Base-by-base conservation (phyloP, 2,329 filamentous ascomycete genomes). In the Westerdykella aurantiaca region DNA sequence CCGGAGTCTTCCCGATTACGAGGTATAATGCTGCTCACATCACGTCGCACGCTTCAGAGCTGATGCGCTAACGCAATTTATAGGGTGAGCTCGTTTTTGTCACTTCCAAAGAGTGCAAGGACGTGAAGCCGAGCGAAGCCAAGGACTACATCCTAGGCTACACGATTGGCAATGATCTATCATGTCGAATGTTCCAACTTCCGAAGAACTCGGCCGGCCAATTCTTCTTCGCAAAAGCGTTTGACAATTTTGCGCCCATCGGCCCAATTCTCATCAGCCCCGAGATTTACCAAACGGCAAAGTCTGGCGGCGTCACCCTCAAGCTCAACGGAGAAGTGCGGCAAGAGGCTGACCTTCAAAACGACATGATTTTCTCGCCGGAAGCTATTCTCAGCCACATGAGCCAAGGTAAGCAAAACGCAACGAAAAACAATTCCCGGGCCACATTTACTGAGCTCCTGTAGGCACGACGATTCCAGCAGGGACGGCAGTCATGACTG, bases 141-240 rank as follows among this genome's bases (percentile, higher is more conserved):
- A 56, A 80, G 43, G 71, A 75, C 50, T 80, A 82, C 51, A 73
- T 82, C 2, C 71, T 82, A 2, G 79, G 79, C 9, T 82, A 82
- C 53, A 79, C 76, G 2, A 72, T 70, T 6, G 71, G 72, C 49
- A 82, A 82, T 58, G 78, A 82, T 52, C 72, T 82, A 6, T 80
- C 77, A 4, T 75, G 72, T 53, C 71, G 77, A 5, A 70, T 72
- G 16, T 66, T 66, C 31, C 77, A 80, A 37, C 18, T 33, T 13
- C 17, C 34, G n/a, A 25, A 34, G 35, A 31, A 33, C 13, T 16
- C 41, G 12, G 44, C 37, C 12, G 41, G 41, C 6, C 44, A 52
- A 31, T 61, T 51, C 41, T 53, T 47, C 41, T 63, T 54, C 42
- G 56, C 57, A 2, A 67, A 67, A 39, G 55, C 57, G 0, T 68